Evolutionary conservation across 495 filamentous ascomycete species (phyloP).

Genomic region (Chaetomium tenue): DNA sequence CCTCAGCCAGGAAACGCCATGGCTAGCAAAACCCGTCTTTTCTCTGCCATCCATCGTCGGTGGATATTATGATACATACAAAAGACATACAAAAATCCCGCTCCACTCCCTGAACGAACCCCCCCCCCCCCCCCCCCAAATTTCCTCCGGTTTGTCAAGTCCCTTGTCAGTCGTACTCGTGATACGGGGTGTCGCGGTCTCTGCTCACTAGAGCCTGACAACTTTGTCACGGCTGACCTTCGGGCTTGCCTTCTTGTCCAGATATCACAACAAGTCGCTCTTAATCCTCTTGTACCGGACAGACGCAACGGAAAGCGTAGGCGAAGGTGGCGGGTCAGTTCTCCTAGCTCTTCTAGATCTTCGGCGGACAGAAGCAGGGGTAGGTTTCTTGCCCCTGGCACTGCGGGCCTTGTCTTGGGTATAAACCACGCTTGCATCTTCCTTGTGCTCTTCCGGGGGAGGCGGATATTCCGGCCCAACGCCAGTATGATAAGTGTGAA

Average conservation of each 20-base stretch:
- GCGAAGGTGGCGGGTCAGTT: neutral
- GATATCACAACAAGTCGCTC: neutral
- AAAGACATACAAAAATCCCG: neutral
- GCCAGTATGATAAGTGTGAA: neutral
- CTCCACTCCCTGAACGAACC: too few relatives aligned
- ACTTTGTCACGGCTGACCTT: neutral
- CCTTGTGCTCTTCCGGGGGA: neutral
- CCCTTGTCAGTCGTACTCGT: neutral
- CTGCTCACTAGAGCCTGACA: neutral
- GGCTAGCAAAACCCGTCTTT: neutral
- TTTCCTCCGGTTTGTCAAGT: neutral
- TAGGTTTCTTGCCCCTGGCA: neutral
- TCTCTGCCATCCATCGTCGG: neutral
- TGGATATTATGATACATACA: neutral
- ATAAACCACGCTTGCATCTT: neutral
- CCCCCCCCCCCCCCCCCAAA: neutral
- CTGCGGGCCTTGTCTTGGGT: neutral
- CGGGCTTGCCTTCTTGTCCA: neutral
- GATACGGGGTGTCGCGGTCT: neutral
- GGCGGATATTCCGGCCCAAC: neutral
- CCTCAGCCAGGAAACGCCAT: constrained; percentile 6
- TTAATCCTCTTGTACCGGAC: neutral
- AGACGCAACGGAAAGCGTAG: neutral
- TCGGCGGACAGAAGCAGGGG: neutral
- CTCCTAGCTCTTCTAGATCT: neutral